These are phyloP conservation scores for Fusarium scirpi DNA, from an alignment of 2,329 filamentous ascomycete genomes.

Conservation along the genomic window DNA sequence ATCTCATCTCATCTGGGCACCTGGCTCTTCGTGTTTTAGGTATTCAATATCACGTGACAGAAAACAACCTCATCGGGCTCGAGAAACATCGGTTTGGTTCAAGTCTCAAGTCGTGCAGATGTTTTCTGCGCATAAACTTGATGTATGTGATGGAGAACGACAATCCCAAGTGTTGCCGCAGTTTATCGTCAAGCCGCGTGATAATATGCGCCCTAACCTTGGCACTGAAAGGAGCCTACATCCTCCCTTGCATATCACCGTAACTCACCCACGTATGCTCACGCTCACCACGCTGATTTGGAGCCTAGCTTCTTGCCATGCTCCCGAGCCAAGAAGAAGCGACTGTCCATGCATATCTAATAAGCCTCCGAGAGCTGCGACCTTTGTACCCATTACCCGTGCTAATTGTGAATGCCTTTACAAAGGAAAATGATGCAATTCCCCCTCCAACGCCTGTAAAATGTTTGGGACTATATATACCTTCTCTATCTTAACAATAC, in stretches of 20 bases:
- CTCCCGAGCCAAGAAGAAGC: background rate
- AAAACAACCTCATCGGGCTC: background rate
- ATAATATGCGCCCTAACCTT: background rate
- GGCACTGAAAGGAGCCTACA: slow-evolving; percentile 1
- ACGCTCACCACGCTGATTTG: slow-evolving; percentile 5
- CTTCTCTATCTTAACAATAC: slow-evolving; percentile 25
- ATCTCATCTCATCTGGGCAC: background rate
- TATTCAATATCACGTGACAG: slow-evolving; percentile 30
- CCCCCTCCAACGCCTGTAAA: slow-evolving; percentile 39
- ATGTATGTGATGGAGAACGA: background rate
- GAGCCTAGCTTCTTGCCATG: slow-evolving; percentile 4
- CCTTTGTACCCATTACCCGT: background rate
- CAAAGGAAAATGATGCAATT: slow-evolving; percentile 8
- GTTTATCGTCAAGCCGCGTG: background rate
- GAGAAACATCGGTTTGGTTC: background rate
- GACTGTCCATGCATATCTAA: background rate
- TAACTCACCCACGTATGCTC: background rate
- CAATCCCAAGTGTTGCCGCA: background rate
- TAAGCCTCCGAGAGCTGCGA: background rate
- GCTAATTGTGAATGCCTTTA: slow-evolving; percentile 6
- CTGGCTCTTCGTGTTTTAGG: slow-evolving; percentile 2
- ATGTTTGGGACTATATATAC: slow-evolving; percentile 25
- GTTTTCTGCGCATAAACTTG: slow-evolving; percentile 3
- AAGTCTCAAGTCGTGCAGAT: slow-evolving; percentile 18
- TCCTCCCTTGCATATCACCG: slow-evolving; percentile 31